These are phyloP conservation scores for Ophiocordyceps unilateralis DNA, from an alignment of 2,329 filamentous ascomycete genomes.

Conservation along the genomic window DNA sequence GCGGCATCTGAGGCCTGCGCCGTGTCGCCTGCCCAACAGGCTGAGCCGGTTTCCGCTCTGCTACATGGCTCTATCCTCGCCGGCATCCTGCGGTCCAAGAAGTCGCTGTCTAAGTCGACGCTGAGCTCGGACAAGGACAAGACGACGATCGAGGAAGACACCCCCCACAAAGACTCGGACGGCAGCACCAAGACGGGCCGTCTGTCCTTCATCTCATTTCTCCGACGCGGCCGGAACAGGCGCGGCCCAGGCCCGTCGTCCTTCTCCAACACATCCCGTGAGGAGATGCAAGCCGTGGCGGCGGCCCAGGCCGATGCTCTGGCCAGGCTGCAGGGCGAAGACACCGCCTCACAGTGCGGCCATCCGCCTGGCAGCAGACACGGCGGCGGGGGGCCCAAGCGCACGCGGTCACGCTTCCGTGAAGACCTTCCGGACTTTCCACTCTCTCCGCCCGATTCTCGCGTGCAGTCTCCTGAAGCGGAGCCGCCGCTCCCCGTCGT, in stretches of 20 bases:
- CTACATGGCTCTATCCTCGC: conserved; percentile 11
- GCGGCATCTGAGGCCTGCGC: background rate
- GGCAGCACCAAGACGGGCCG: conserved; percentile 26
- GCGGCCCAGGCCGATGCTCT: conserved; percentile 16
- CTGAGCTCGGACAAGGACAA: conserved; percentile 22
- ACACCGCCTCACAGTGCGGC: conserved; percentile 7
- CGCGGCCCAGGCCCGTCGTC: conserved; percentile 47
- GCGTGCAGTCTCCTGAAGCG: conserved; percentile 60
- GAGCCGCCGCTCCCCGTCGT: conserved; percentile 23
- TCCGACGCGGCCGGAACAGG: conserved; percentile 49
- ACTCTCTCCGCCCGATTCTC: conserved; percentile 69
- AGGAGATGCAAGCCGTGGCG: conserved; percentile 48
- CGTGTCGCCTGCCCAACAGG: conserved; percentile 1
- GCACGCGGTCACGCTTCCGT: conserved; percentile 78
- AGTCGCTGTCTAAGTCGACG: conserved; percentile 32
- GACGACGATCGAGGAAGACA: conserved; percentile 30
- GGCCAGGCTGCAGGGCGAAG: conserved; percentile 17
- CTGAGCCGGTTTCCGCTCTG: conserved; percentile 8
- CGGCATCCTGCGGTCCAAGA: conserved; percentile 26
- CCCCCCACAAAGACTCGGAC: conserved; percentile 36
- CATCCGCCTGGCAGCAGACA: conserved; percentile 18
- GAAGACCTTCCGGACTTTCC: conserved; percentile 83
- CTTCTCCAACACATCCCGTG: conserved; percentile 83
- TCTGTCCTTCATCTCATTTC: conserved; percentile 53
- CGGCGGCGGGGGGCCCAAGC: conserved; percentile 40